Evolutionary conservation across 2,329 filamentous ascomycete genomes (phyloP).

Genomic region (Pezicula carpinea): DNA sequence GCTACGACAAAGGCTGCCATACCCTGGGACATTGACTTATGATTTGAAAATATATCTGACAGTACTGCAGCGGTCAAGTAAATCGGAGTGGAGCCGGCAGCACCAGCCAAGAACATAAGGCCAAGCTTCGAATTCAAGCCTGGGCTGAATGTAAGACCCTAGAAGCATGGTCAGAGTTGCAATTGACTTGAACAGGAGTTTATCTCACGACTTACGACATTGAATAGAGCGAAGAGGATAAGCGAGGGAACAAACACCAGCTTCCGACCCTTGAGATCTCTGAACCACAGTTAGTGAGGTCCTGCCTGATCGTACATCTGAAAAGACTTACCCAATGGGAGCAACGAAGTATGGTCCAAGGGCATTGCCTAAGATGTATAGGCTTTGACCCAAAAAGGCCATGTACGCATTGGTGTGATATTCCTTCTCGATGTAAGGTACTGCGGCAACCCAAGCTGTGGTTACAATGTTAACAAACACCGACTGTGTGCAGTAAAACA

Average conservation of each 20-base stretch:
- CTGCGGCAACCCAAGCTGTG: too few species aligned
- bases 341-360: constrained; percentile 37
- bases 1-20: constrained; percentile 38
- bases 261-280: constrained; percentile 38
- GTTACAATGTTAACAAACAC: too few species aligned
- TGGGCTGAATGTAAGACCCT: too few species aligned
- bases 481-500: too few species aligned
- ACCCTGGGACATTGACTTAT: constrained; percentile 36
- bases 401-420: constrained; percentile 33
- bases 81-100: constrained; percentile 49
- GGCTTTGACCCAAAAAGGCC: constrained; percentile 34
- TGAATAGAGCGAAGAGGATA: too few species aligned
- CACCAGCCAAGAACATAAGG: constrained; percentile 56
- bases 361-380: constrained; percentile 39
- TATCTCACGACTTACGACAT: constrained; percentile 3
- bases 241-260: constrained; percentile 28
- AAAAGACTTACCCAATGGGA: constrained; percentile 33
- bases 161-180: too few species aligned
- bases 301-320: not conserved
- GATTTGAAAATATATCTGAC: constrained; percentile 44
- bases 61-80: constrained; percentile 54
- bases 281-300: constrained; percentile 11
- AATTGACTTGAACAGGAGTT: constrained; percentile 8
- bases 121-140: too few species aligned
- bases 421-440: constrained; percentile 28